These are phyloP conservation scores for Neurospora africana DNA, from an alignment of 495 filamentous ascomycete genomes.

Conservation along the genomic window DNA sequence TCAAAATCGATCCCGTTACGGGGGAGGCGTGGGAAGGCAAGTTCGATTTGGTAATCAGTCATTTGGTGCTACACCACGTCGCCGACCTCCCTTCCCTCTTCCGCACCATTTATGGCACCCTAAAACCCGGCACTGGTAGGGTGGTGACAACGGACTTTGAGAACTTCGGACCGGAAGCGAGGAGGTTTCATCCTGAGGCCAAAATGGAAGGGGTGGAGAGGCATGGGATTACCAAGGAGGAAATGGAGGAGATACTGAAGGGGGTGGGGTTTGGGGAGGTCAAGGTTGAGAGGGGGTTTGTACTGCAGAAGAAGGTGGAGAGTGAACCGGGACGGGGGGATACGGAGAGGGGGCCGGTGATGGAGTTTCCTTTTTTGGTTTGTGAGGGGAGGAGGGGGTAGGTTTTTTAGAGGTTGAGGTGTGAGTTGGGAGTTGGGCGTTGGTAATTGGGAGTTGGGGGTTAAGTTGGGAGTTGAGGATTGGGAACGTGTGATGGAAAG, in stretches of 20 bases:
- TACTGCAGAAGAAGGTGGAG: slow-evolving; percentile 37
- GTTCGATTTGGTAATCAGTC: slow-evolving; percentile 40
- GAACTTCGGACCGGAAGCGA: slow-evolving; percentile 42
- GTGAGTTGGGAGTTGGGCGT: too few species aligned
- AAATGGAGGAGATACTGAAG: slow-evolving; percentile 30
- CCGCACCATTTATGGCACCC: slow-evolving; percentile 27
- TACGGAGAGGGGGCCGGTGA: slow-evolving; percentile 11
- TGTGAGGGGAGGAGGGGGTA: slow-evolving; percentile 28
- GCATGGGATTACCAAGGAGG: slow-evolving; percentile 36
- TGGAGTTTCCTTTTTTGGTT: slow-evolving; percentile 43
- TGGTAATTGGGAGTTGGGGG: too few species aligned
- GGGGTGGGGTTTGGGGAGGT: slow-evolving; percentile 39
- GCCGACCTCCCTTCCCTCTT: slow-evolving; percentile 32
- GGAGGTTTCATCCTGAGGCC: slow-evolving; percentile 37
- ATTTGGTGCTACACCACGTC: slow-evolving; percentile 47
- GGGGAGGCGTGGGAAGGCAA: background rate
- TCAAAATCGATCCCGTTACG: slow-evolving; percentile 10
- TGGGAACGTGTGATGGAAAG: too few species aligned
- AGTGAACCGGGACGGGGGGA: slow-evolving; percentile 21
- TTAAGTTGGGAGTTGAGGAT: too few species aligned
- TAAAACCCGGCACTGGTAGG: slow-evolving; percentile 30
- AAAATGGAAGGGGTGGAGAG: slow-evolving; percentile 45
- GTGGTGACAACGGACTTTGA: slow-evolving; percentile 48
- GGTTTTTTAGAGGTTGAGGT: too few species aligned
- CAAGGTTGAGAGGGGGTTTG: slow-evolving; percentile 31